These are phyloP conservation scores for Pseudopithomyces maydicus DNA, from an alignment of 2,329 filamentous ascomycete genomes.

Conservation along the genomic window DNA sequence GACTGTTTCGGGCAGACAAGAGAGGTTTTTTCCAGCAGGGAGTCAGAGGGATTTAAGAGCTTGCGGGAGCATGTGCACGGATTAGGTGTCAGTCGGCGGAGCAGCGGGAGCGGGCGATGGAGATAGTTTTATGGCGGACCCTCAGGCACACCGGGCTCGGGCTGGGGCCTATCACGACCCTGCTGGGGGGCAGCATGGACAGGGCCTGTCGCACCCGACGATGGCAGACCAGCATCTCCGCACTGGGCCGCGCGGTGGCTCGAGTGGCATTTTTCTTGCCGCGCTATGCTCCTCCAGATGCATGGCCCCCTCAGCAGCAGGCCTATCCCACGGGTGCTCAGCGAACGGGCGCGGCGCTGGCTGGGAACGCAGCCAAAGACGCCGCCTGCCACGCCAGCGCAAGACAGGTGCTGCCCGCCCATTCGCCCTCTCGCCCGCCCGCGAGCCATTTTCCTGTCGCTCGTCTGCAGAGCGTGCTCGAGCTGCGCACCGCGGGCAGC, in stretches of 20 bases:
- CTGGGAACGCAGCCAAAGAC: slow-evolving; percentile 3
- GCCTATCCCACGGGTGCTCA: neutral
- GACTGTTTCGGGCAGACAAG: neutral
- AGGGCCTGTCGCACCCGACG: slow-evolving; percentile 10
- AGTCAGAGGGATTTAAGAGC: slow-evolving; percentile 11
- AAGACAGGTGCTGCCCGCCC: slow-evolving; percentile 9
- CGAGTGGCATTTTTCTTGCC: slow-evolving; percentile 11
- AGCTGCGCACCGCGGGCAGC: too few species aligned
- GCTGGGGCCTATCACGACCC: slow-evolving; percentile 15
- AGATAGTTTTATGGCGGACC: slow-evolving; percentile 22
- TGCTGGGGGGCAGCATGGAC: slow-evolving; percentile 4
- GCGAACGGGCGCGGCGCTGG: neutral
- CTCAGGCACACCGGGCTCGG: slow-evolving; percentile 20
- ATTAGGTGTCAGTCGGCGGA: slow-evolving; percentile 15
- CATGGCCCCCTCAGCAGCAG: slow-evolving; percentile 14
- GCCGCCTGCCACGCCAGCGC: neutral
- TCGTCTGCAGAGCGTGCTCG: neutral
- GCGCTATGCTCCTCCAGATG: slow-evolving; percentile 9
- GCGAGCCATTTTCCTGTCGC: neutral
- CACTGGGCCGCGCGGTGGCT: slow-evolving; percentile 15
- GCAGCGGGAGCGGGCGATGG: slow-evolving; percentile 21
- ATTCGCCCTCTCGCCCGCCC: neutral
- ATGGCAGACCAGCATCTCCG: slow-evolving; percentile 19
- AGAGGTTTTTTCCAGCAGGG: slow-evolving; percentile 11
- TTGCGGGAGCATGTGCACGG: slow-evolving; percentile 16